phyloP scores from a whole-genome alignment of 2,329 filamentous ascomycete genomes.

The Xenoacremonium recifei region DNA sequence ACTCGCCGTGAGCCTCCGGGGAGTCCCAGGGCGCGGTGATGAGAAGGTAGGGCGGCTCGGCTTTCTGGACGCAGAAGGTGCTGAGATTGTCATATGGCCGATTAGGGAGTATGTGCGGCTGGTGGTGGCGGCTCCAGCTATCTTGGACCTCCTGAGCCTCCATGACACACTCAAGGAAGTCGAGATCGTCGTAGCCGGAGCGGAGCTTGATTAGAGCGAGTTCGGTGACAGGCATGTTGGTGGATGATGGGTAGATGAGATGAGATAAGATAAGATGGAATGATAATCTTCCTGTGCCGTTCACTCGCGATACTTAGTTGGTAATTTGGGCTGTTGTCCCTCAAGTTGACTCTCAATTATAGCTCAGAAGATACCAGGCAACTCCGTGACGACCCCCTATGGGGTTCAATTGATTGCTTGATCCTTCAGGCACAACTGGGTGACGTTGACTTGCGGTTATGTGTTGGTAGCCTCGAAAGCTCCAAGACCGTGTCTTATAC shows the following conservation, averaged over 20 bases:
- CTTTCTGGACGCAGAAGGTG: conserved; percentile 33
- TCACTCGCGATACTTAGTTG: no score
- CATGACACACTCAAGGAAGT: conserved; percentile 32
- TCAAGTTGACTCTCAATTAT: no score
- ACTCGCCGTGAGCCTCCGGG: conserved; percentile 38
- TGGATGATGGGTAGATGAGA: neutral
- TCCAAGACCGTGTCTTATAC: no score
- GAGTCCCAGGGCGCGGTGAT: conserved; percentile 46
- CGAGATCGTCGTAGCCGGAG: conserved; percentile 26
- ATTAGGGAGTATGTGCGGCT: conserved; percentile 31
- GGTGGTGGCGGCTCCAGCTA: conserved; percentile 37
- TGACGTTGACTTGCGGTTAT: no score
- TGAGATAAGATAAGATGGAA: no score
- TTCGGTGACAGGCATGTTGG: conserved; percentile 40
- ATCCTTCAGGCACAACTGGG: no score
- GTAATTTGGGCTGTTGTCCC: no score
- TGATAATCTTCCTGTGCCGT: no score
- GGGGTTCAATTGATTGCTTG: no score
- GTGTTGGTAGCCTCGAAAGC: no score
- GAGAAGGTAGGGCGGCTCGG: conserved; percentile 37
- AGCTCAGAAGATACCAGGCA: no score
- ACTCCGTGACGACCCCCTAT: no score
- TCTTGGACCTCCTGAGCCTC: conserved; percentile 35
- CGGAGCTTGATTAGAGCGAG: conserved; percentile 35
- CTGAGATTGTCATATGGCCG: conserved; percentile 33